phyloP scores from a whole-genome alignment of 345 rosid genomes.

The Luvunga scandens region DNA sequence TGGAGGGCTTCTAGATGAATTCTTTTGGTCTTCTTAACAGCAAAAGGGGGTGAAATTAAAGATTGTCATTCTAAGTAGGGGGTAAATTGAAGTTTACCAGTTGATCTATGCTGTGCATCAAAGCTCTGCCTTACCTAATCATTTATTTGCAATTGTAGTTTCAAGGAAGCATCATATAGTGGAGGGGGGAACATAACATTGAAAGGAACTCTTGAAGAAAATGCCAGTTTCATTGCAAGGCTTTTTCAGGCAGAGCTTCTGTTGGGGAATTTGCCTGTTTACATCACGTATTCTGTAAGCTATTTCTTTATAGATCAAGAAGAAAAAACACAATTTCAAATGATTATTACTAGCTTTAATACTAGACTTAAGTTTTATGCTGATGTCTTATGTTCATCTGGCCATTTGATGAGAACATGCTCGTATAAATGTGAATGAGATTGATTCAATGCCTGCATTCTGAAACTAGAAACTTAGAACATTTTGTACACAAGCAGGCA shows the following conservation, averaged over 20 bases:
- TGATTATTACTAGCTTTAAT: not conserved
- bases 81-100: too few relatives aligned
- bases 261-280: slow-evolving; percentile 43
- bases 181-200: slow-evolving; percentile 81
- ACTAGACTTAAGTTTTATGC: not conserved
- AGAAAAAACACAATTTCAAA: not conserved
- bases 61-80: too few relatives aligned
- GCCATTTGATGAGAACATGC: not conserved
- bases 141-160: slow-evolving; percentile 34
- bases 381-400: not conserved
- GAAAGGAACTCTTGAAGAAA: slow-evolving; percentile 58
- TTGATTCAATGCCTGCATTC: not conserved
- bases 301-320: slow-evolving; percentile 1
- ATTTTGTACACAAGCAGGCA: not conserved
- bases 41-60: too few relatives aligned
- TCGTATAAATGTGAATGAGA: not conserved
- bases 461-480: not conserved
- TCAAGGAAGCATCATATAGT: slow-evolving; percentile 52
- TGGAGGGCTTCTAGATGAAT: too few relatives aligned
- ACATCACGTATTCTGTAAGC: slow-evolving; percentile 73
- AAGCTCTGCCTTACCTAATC: not conserved
- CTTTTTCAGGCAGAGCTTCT: slow-evolving; percentile 57
- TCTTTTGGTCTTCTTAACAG: too few relatives aligned
- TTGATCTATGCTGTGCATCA: not conserved
- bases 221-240: slow-evolving; percentile 44